Conservation (phyloP, 2,329 filamentous ascomycete genomes). For the Rhynchosporium agropyri region DNA sequence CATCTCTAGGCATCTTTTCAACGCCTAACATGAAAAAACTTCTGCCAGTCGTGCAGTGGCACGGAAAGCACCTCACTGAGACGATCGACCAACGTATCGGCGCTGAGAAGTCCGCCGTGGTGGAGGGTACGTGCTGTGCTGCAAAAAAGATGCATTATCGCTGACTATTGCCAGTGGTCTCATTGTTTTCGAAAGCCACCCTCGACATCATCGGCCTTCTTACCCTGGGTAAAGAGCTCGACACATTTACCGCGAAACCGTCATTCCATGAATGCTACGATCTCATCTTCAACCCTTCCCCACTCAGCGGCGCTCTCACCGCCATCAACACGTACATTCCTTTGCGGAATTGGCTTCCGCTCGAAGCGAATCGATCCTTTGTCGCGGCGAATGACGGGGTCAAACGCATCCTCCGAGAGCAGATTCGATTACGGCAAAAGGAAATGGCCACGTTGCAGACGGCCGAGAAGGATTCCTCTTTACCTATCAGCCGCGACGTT, state of each 20-base stretch:
- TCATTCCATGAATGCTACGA: conserved; percentile 34
- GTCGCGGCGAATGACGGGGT: conserved; percentile 43
- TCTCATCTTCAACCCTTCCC: conserved; percentile 33
- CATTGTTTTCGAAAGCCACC: conserved; percentile 15
- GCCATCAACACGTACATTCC: conserved; percentile 36
- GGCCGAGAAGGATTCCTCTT: neutral
- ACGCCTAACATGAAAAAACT: conserved; percentile 11
- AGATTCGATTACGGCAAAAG: conserved; percentile 39
- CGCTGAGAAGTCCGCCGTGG: neutral
- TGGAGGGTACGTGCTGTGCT: conserved; percentile 1
- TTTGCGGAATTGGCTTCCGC: conserved; percentile 43
- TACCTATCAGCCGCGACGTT: conserved; percentile 2
- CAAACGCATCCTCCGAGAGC: conserved; percentile 42
- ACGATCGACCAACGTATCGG: conserved; percentile 5
- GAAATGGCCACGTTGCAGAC: conserved; percentile 32
- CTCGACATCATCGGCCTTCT: conserved; percentile 46
- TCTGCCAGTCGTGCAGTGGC: conserved; percentile 6
- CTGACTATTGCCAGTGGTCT: conserved; percentile 38
- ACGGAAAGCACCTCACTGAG: conserved; percentile 3
- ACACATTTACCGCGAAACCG: conserved; percentile 7
- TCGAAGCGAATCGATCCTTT: conserved; percentile 47
- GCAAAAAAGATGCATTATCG: conserved; percentile 1
- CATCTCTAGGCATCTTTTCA: conserved; percentile 13
- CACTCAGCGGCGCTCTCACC: conserved; percentile 29
- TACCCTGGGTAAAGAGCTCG: conserved; percentile 15